phyloP scores from a whole-genome alignment of 176 grass and related monocot genomes.

The Bolboschoenus planiculmis region DNA sequence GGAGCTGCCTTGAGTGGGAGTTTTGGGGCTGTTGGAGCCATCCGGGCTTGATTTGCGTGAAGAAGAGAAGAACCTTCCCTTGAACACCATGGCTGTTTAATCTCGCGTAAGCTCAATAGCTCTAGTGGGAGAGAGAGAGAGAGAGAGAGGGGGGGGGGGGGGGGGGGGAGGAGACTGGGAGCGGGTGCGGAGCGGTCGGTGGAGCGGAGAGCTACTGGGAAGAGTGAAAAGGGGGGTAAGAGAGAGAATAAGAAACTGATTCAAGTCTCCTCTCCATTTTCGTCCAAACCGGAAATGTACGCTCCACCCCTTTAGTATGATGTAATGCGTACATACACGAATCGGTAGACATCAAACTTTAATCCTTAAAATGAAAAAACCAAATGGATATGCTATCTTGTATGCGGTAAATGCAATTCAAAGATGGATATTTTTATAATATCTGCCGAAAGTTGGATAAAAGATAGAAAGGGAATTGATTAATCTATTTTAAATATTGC shows the following conservation, averaged over 20 bases:
- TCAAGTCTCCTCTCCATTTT: background rate
- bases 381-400: no score
- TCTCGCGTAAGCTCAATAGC: background rate
- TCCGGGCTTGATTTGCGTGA: conserved; percentile 79
- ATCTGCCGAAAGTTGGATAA: no score
- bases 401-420: no score
- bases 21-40: conserved; percentile 88
- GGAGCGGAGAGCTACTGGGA: conserved; percentile 22
- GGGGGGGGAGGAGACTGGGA: background rate
- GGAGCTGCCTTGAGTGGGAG: conserved; percentile 49
- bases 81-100: conserved; percentile 70
- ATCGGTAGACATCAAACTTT: no score
- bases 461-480: no score
- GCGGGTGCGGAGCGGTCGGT: background rate
- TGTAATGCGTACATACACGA: no score
- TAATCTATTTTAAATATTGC: no score
- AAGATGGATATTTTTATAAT: no score
- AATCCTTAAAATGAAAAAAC: no score
- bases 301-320: background rate
- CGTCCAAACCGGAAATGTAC: background rate
- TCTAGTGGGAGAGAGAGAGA: conserved; percentile 23
- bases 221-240: conserved; percentile 10
- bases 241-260: conserved; percentile 7
- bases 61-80: conserved; percentile 88
- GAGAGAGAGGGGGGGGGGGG: conserved; percentile 2